Evolutionary conservation across 2,329 filamentous ascomycete species (phyloP), one percentile per base, ranked within the genome.

Genomic region (Hypoxylon rubiginosum): DNA sequence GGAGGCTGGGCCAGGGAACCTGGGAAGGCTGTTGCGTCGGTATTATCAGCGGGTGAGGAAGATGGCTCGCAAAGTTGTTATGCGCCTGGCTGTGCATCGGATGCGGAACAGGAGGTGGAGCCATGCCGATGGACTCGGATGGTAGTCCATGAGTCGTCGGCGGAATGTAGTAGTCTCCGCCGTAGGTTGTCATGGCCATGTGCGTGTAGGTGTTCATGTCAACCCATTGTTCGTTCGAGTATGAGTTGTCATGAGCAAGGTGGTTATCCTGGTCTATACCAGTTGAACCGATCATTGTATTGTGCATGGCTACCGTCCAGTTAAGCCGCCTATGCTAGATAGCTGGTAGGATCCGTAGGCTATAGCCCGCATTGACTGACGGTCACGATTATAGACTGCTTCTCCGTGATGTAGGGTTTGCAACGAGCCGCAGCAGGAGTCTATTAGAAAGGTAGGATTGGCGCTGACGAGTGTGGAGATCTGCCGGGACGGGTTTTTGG

Each of bases 1-100:
- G 82, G 86, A 94, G 91, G 77, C 92, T 95, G 7, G 93, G 93
- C 93, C 93, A 97, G 68, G 68, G 66, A 26, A 77, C 74, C 36
- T 70, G 67, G 21, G 65, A 66, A 17, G 86, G 84, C 54, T 85
- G 78, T 68, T 90, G 85, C 50, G 85, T 85, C 21, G 90, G 89
- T 82, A 92, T 91, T 72, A 92, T 90, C 69, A 94, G 82, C 75
- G 92, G 90, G 48, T 75, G 74, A 21, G 92, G 88, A 19, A 92
- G 80, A 67, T 88, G 87, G 64, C 82, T 74, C 9, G 81, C 73
- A 58, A 83, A 79, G 50, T 73, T 76, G 68, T 68, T 80, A 43
- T 79, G 76, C 28, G 81, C 75, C 63, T 84, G 84, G 71, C 85
- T 85, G 71, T 87, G 84, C 72, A 88, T 85, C 71, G 81, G 80